Evolutionary conservation across 306 rosid species (phyloP), one percentile per base, ranked within the genome.

Genomic region (Castanopsis chinensis): DNA sequence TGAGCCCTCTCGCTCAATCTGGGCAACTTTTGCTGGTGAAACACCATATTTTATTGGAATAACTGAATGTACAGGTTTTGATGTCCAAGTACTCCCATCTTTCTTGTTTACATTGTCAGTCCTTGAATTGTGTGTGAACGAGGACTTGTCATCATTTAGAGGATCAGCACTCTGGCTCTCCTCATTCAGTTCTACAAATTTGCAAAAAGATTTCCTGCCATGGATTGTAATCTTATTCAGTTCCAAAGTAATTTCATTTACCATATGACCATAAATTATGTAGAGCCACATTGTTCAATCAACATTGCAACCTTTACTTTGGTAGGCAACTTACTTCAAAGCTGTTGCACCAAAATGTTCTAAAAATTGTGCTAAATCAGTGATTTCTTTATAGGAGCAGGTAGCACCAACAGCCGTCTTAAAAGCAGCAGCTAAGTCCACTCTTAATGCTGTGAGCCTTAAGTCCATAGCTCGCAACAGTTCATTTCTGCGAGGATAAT

Each of bases 21-120:
- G 89, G 74, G 99, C 98, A 88, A 41, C 99, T 82, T 91, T 91
- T 74, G 98, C 96, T 67, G 99, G 97, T 17, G 98, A 95, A 90
- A 95, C 98, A 82, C 96, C 86, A 76, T 90, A 95, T 84, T 90
- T 89, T 52, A 95, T 92, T 35, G 86, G 93, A 27, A 85, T 76
- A 67, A 69, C 83, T n/a, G 89, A 76, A 74, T 55, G 76, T 61
- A 63, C 43, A 28, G 91, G 72, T 75, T 76, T 91, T 73, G 92
- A 83, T 56, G 78, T 78, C 81, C 81, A 88, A 74, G 54, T 35
- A 73, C 74, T 65, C 35, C 73, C 76, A 55, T 83, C 76, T 11
- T 41, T 76, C 74, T 10, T 75, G 73, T 78, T 85, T 73, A 83
- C 78, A 80, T 83, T 82, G 25, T 80, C 85, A 43, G 76, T 77